Evolutionary conservation across 1,284 basidiomycete genomes (phyloP).

Genomic region (Vanrija sp.): DNA sequence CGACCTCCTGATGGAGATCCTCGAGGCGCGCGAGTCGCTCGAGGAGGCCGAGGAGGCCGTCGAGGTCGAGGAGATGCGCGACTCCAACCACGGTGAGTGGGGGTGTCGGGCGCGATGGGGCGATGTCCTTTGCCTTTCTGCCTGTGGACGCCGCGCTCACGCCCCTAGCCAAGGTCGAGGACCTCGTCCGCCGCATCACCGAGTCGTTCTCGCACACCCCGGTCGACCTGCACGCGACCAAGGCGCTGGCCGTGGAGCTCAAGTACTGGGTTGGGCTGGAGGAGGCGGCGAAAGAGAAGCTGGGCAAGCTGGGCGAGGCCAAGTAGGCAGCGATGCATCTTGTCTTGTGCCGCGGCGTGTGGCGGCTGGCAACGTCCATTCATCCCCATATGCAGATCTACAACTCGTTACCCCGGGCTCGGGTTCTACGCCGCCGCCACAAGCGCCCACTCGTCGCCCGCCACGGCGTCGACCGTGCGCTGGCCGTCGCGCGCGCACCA

Average conservation of each 20-base stretch:
- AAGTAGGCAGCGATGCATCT: not conserved
- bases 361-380: no score
- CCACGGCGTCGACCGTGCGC: not conserved
- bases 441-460: slow-evolving; percentile 10
- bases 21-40: slow-evolving; percentile 75
- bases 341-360: no score
- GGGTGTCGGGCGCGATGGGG: no score
- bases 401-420: not conserved
- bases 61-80: slow-evolving; percentile 56
- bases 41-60: slow-evolving; percentile 60
- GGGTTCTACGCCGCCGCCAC: not conserved
- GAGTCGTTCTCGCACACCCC: slow-evolving; percentile 54
- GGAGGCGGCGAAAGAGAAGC: slow-evolving; percentile 58
- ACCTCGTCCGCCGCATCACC: slow-evolving; percentile 46
- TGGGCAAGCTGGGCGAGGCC: not conserved
- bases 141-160: no score
- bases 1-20: slow-evolving; percentile 69
- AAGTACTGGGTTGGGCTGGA: slow-evolving; percentile 74
- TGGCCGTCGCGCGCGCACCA: slow-evolving; percentile 56
- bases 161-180: slow-evolving; percentile 56
- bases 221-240: slow-evolving; percentile 59
- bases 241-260: slow-evolving; percentile 63
- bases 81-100: slow-evolving; percentile 61
- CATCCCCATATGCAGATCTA: not conserved
- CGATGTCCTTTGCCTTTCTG: no score